Percentiles rank a stretch among this genome's conserved stretches.
Evolutionary conservation across 2,329 filamentous ascomycete genomes (phyloP).

Genomic region (Sporothrix mexicana): DNA sequence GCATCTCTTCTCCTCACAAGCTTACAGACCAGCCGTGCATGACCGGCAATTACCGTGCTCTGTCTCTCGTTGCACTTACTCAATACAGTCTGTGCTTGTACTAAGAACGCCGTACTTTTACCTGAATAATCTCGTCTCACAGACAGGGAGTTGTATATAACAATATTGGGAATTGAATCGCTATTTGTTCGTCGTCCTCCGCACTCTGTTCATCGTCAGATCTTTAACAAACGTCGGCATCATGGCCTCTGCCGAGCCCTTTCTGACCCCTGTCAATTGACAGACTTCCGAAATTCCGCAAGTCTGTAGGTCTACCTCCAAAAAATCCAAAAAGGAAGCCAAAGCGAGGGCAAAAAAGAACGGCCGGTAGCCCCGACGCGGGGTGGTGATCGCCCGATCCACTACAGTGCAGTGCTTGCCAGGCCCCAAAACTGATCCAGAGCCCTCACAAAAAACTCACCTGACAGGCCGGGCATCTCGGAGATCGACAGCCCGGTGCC

Average conservation of each 20-base stretch:
- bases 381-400: constrained; percentile 10
- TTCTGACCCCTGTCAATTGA: background rate
- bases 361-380: constrained; percentile 5
- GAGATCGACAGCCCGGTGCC: constrained; percentile 10
- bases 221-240: background rate
- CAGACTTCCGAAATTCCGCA: background rate
- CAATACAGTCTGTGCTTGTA: background rate
- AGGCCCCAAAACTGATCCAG: too few species aligned
- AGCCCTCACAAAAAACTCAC: background rate
- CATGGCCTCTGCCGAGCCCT: too few species aligned
- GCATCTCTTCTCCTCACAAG: constrained; percentile 11
- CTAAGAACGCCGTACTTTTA: background rate
- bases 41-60: constrained; percentile 17
- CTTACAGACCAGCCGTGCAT: background rate
- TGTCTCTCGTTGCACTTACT: background rate
- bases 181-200: background rate
- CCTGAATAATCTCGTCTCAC: too few species aligned
- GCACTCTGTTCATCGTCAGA: background rate
- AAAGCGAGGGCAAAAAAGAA: background rate
- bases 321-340: too few species aligned
- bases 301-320: background rate
- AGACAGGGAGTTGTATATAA: too few species aligned
- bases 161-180: too few species aligned
- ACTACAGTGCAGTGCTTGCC: background rate
- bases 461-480: background rate